Evolutionary conservation across 352 stramenopile species (phyloP).

Genomic region (Phytophthora uliginosa): DNA sequence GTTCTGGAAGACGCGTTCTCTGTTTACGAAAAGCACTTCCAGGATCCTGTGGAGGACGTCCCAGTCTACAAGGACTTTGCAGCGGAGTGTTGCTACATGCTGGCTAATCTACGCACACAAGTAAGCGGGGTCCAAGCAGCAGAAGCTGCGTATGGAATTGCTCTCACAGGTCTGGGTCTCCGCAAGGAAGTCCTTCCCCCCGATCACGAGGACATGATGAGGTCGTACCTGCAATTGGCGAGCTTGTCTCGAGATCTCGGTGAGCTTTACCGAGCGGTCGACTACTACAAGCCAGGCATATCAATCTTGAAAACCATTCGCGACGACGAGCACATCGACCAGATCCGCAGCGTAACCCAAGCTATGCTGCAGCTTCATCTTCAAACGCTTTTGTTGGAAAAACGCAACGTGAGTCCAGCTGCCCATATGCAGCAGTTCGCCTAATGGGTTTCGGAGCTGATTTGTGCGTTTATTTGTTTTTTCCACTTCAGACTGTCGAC

Average conservation of each 20-base stretch:
- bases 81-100: slow-evolving; percentile 52
- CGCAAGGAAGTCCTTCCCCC: slow-evolving; percentile 41
- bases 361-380: slow-evolving; percentile 55
- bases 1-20: slow-evolving; percentile 66
- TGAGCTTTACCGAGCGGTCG: slow-evolving; percentile 65
- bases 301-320: slow-evolving; percentile 37
- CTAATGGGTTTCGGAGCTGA: slow-evolving; percentile 12
- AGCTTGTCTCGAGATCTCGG: slow-evolving; percentile 46
- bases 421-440: background rate
- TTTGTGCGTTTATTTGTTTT: slow-evolving; percentile 5
- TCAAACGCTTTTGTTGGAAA: slow-evolving; percentile 44
- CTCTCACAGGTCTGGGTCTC: slow-evolving; percentile 45
- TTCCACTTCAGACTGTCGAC: slow-evolving; percentile 47
- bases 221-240: slow-evolving; percentile 62
- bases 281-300: slow-evolving; percentile 58
- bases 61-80: slow-evolving; percentile 32
- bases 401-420: slow-evolving; percentile 37
- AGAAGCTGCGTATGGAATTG: slow-evolving; percentile 57
- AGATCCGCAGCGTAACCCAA: slow-evolving; percentile 53
- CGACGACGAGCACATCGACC: slow-evolving; percentile 32
- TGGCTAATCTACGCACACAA: slow-evolving; percentile 37
- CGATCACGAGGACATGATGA: slow-evolving; percentile 44
- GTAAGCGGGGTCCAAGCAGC: slow-evolving; percentile 20
- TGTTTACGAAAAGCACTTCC: slow-evolving; percentile 64
- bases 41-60: slow-evolving; percentile 28